A percentile compares a stretch with the other conserved stretches of the same genome.
phyloP scores from a whole-genome alignment of 768 basidiomycete species.

The Trametes cingulata region DNA sequence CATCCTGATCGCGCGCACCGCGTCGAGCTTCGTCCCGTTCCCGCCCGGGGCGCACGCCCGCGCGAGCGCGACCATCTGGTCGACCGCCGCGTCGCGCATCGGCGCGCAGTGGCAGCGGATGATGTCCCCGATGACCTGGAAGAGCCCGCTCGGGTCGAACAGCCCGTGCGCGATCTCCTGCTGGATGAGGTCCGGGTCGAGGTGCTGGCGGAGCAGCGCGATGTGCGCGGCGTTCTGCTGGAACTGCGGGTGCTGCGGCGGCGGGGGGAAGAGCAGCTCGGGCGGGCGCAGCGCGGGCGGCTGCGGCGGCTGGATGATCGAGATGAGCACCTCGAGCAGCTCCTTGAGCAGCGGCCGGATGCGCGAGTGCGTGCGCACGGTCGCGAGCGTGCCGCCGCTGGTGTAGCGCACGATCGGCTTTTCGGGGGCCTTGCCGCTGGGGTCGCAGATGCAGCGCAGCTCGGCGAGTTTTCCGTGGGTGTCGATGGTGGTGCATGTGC shows the following conservation, averaged over 20 bases:
- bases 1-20: constrained; percentile 73
- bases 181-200: constrained; percentile 81
- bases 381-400: constrained; percentile 42
- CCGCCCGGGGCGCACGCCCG: constrained; percentile 56
- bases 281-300: constrained; percentile 33
- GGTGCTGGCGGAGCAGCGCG: constrained; percentile 66
- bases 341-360: constrained; percentile 69
- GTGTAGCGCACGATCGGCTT: constrained; percentile 46
- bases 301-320: constrained; percentile 71
- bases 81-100: constrained; percentile 84
- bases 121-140: constrained; percentile 74
- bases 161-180: constrained; percentile 77
- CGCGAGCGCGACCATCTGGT: constrained; percentile 78
- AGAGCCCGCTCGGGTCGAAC: constrained; percentile 79
- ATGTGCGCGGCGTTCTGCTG: constrained; percentile 65
- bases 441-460: constrained; percentile 46
- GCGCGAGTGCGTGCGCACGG: constrained; percentile 71
- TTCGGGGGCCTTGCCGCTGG: constrained; percentile 28
- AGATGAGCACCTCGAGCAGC: constrained; percentile 77
- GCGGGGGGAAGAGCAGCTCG: constrained; percentile 60
- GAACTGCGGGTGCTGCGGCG: constrained; percentile 59
- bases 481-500: constrained; percentile 83
- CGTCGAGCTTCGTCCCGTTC: constrained; percentile 57
- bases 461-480: constrained; percentile 46
- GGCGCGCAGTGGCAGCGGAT: constrained; percentile 92